Base-by-base conservation (phyloP, 306 rosid genomes). In the Rosa chinensis region DNA sequence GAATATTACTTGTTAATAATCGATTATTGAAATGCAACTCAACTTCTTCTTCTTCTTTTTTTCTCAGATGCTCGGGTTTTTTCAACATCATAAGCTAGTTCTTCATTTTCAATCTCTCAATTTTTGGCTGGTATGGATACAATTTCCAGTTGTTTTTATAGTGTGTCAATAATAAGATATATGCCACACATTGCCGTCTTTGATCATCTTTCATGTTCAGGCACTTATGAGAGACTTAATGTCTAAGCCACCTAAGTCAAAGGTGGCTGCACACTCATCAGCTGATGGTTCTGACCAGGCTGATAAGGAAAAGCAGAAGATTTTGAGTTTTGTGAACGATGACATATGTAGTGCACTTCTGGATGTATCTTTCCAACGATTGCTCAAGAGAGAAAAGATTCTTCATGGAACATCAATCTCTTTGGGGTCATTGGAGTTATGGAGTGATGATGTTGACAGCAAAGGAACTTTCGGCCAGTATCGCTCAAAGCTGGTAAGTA, bases 401-500 rank as follows among this genome's bases (percentile, higher is more conserved):
- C 86, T 73, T 74, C 87, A 87, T 55, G 91, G 83, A 74, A 83
- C 89, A 55, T 78, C 86, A 66, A 72, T 84, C 85, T 80, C 85
- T 73, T 73, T 93, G 56, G 97, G 97, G 77, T 82, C 79, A 4
- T 75, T 96, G 85, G 99, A 96, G 88, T 84, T 96, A 89, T 96
- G 99, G 99, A 91, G 94, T 89, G 99, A 93, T 13, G 87, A 87
- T 84, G 77, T 88, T 89, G 99, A 96, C 72, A 92, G 92, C 75
- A 95, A 87, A 90, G 97, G 93, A 35, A 91, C 78, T 77, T 93
- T 93, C 82, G 84, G 98, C 87, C 98, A 89, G 66, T 96, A 93
- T 81, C 99, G 98, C 17, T 82, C 96, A 79, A 93, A 89, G 84
- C 87, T 93, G 94, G 99, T 91, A 90, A 23, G 83, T 81, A 47